Evolutionary conservation across 257 asterid genomes (phyloP), one percentile per base, ranked within the genome.

Genomic region (Solanum gracilifrons): DNA sequence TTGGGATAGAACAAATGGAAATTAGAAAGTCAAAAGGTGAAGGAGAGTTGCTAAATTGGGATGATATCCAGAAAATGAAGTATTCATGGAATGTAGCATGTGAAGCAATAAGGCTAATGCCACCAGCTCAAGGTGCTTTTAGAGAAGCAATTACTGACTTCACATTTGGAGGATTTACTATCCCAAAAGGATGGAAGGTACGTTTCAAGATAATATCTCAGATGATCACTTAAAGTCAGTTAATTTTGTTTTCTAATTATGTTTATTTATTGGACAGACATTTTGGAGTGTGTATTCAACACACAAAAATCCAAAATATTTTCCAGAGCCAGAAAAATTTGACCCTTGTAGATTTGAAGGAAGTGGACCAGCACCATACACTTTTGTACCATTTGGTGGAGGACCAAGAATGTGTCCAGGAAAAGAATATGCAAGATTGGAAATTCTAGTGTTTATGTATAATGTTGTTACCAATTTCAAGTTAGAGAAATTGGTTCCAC

Each of bases 181-280:
- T 90, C 3, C 90, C 90, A 27, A 90, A 88, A 68, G 92, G 92
- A 86, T 90, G 90, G 90, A 88, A 90, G 90, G 90, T 88, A 87
- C 20, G 0, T 58, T 58, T 58, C 11, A 12, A 58, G 25, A 58
- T 58, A 58, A 7, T 58, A 20, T 48, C 0, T 48, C 8, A 48
- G 3, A 48, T 48, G 23, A 2, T 48, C 9, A 48, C 60, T 46
- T 15, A 15, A 48, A 48, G 3, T 15, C 12, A 7, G 25, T 20
- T 12, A n/a, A 23, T 58, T 20, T 20, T 9, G 2, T 27, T 3
- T 31, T 36, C 27, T 86, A 25, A 4, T 3, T 41, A 46, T 48
- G 7, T 46, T 46, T 46, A 13, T 13, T 12, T 36, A 58, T 76
- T 84, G 43, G 25, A 87, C 85, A 90, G 92, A 82, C 88, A 39